Conservation (phyloP, 805 yeast species). For the Zygosaccharomyces pseudorouxii region DNA sequence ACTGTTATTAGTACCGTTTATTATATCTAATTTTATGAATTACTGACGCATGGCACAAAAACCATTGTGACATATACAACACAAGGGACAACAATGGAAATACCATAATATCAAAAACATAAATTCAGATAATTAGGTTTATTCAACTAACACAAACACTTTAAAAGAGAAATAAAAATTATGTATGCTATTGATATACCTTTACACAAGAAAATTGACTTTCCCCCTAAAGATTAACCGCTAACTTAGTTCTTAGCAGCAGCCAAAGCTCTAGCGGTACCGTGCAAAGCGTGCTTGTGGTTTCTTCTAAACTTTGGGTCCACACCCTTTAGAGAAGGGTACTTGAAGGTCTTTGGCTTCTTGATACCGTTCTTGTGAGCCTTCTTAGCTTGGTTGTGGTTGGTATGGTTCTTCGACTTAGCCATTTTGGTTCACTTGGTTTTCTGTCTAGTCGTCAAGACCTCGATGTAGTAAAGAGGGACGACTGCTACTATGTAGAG, state of each 20-base stretch:
- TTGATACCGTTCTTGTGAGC: constrained; percentile 99
- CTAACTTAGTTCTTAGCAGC: constrained; percentile 42
- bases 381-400: constrained; percentile 99
- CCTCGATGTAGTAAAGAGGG: neutral
- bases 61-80: neutral
- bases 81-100: neutral
- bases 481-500: neutral
- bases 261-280: constrained; percentile 92
- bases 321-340: constrained; percentile 98
- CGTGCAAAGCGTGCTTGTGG: constrained; percentile 99
- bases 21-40: neutral
- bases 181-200: constrained; percentile 1
- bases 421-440: constrained; percentile 56
- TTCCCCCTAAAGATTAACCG: neutral
- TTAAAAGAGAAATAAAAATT: neutral
- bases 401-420: constrained; percentile 99
- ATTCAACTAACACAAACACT: constrained; percentile 7
- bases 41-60: constrained; percentile 7
- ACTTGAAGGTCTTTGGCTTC: constrained; percentile 97
- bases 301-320: constrained; percentile 99
- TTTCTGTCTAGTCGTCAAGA: neutral
- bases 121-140: neutral
- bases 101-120: neutral
- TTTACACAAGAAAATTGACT: constrained; percentile 5
- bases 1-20: no score